Base-by-base conservation (phyloP, 306 rosid genomes). In the Gillenia trifoliata region DNA sequence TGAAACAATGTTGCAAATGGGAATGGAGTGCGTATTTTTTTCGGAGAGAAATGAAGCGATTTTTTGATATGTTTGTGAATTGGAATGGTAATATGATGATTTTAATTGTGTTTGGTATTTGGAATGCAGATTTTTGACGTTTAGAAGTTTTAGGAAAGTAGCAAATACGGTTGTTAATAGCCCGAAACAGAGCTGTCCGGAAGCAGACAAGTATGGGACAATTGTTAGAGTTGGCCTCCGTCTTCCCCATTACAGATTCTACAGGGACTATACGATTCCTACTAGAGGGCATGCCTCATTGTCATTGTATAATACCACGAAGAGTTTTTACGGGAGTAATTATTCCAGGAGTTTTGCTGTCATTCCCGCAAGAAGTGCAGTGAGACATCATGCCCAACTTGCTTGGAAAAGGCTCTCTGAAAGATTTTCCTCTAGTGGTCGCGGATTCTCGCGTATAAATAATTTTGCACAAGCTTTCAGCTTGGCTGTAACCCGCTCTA, bases 381-480 rank as follows among this genome's bases (percentile, higher is more conserved):
- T 81, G 72, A 81, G 77, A 20, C 89, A 73, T 36, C 85, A 83
- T 73, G 86, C 88, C 65, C 92, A 82, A 69, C 67, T 85, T 83
- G 88, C 86, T 71, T 88, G 91, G 97, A 92, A 78, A 82, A 88
- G 81, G 79, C 77, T 94, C 60, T 84, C 82, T 71, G 78, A 78
- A 57, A 92, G 79, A 62, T 89, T 85, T 62, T 82, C 82, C 71
- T 84, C 79, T 70, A 55, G 76, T 72, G 83, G 85, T 54, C 38
- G 22, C 71, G 64, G 80, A 60, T 77, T 94, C 82, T 65, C 81
- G 77, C 71, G 89, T 52, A 80, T 92, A 87, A 87, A 81, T 75
- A 87, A 70, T 83, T 84, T 92, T 72, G 90, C 97, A 77, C 96
- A 86, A 82, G 97, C 99, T 3, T 88, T 94, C 81, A 90, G 90